A percentile compares a stretch with the other conserved stretches of the same genome.
These are phyloP conservation scores for Cyclostephanos tholiformis DNA, from an alignment of 108 stramenopile species.

Conservation along the genomic window DNA sequence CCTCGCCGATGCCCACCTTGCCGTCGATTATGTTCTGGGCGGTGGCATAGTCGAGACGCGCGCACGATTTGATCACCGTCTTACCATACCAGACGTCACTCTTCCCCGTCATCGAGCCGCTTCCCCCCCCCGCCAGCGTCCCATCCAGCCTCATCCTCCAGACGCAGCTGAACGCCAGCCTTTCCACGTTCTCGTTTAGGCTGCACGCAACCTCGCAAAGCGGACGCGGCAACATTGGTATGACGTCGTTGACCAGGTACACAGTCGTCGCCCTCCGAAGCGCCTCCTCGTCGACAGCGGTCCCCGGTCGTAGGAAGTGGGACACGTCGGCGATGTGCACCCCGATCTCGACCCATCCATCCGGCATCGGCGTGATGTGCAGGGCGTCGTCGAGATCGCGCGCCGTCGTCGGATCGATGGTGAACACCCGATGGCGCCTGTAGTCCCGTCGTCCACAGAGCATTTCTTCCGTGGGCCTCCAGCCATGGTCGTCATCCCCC, in stretches of 20 bases:
- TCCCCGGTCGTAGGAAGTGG: conserved; percentile 81
- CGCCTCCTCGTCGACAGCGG: conserved; percentile 92
- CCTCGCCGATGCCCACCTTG: conserved; percentile 67
- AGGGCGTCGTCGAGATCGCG: conserved; percentile 96
- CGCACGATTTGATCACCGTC: conserved; percentile 93
- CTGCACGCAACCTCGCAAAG: conserved; percentile 94
- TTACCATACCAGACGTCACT: conserved; percentile 91
- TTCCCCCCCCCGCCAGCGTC: conserved; percentile 55
- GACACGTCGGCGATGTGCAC: conserved; percentile 99
- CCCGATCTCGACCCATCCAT: conserved; percentile 86
- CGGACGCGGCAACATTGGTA: conserved; percentile 92
- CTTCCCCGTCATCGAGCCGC: conserved; percentile 40
- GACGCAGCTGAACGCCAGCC: conserved; percentile 93
- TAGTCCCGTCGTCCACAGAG: conserved; percentile 78
- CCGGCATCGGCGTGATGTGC: conserved; percentile 72
- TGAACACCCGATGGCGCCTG: conserved; percentile 81
- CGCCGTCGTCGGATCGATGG: conserved; percentile 96
- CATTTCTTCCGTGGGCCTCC: conserved; percentile 83
- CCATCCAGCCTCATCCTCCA: conserved; percentile 96
- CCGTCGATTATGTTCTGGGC: conserved; percentile 95
- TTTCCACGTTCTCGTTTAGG: conserved; percentile 93
- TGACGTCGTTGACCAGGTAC: conserved; percentile 91
- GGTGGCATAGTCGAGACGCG: conserved; percentile 93
- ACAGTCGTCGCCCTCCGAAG: conserved; percentile 90
- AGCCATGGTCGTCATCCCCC: conserved; percentile 56